These are phyloP conservation scores for Ophiostoma perfectum DNA, from an alignment of 2,329 filamentous ascomycete genomes.

Conservation along the genomic window DNA sequence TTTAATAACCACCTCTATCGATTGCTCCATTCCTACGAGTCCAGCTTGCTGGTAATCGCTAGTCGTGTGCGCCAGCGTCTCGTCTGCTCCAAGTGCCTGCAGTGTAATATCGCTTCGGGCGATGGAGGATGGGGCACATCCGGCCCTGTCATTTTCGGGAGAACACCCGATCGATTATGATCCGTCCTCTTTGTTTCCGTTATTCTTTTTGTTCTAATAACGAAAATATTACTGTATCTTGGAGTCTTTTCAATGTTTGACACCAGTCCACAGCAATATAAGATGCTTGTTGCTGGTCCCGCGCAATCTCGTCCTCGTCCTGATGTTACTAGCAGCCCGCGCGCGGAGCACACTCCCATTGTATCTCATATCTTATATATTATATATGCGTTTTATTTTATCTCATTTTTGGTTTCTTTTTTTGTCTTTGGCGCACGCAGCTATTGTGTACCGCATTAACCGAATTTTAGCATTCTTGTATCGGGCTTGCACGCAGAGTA, in stretches of 20 bases:
- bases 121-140: neutral
- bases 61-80: neutral
- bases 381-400: neutral
- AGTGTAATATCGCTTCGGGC: neutral
- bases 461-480: neutral
- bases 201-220: neutral
- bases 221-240: neutral
- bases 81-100: neutral
- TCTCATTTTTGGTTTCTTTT: too few relatives aligned
- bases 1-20: too few relatives aligned
- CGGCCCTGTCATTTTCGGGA: neutral
- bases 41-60: neutral
- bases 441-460: neutral
- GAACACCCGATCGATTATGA: neutral
- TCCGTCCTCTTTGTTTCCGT: neutral
- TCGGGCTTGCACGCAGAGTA: neutral
- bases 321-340: neutral
- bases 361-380: neutral
- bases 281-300: slow-evolving; percentile 5
- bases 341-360: slow-evolving; percentile 9
- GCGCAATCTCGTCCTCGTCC: slow-evolving; percentile 1
- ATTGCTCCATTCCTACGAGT: too few relatives aligned
- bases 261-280: neutral
- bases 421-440: neutral
- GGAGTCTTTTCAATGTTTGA: neutral